Base-by-base conservation (phyloP, 2,329 filamentous ascomycete species). In the Colletotrichum truncatum region DNA sequence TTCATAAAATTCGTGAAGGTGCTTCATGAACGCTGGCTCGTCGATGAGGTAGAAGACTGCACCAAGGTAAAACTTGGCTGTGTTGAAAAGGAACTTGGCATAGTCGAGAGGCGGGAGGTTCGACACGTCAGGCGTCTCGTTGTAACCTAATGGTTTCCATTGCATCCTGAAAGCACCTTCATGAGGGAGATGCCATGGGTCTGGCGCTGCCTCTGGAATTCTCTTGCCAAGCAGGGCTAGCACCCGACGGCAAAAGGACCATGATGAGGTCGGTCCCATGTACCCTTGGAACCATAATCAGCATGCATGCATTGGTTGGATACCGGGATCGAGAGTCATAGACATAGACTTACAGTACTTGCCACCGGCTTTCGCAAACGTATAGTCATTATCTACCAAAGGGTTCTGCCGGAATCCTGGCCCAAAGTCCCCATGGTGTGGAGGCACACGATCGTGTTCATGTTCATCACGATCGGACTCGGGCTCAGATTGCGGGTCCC, bases 161-260 rank as follows among this genome's bases (percentile, higher is more conserved):
- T 69, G 69, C 18, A 77, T 63, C 38, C 72, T 49, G 26, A 67
- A 63, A 3, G 66, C 73, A 28, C 73, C 74, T n/a, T 73, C 74
- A 49, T 77, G 75, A 3, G 62, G 62, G 12, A 76, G 56, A 38
- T 77, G 73, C 68, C 73, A 74, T 14, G 74, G 74, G 49, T 75
- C 73, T 14, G 73, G 72, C 16, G 72, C 74, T 1, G 73, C 71
- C n/a, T 76, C 74, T 1, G 75, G 74, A 5, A 76, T 70, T 36
- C 71, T 70, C 52, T 74, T 70, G 4, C 75, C 75, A 28, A 77
- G 72, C 0, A 77, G 64, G 18, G 71, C 71, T 7, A 77, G 57
- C 2, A 77, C 75, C 4, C 75, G 71, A 23, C 75, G 73, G 51
- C 74, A 76, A 46, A 77, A 77, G 4, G 75, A 76, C 75, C 75